Evolutionary conservation across 306 rosid species (phyloP).

Genomic region (Styphnolobium japonicum): DNA sequence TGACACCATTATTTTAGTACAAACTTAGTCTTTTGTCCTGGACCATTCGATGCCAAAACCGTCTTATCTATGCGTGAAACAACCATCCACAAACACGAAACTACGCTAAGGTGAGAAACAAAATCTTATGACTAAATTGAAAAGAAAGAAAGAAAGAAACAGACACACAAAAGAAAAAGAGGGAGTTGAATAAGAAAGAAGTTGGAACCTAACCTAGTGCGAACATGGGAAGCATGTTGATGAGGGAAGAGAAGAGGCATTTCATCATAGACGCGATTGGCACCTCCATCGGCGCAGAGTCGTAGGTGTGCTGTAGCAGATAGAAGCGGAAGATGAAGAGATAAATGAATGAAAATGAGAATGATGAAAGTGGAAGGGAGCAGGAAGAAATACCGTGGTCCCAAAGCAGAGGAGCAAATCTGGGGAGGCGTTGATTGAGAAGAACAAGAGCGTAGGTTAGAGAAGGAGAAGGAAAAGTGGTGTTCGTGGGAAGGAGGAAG

Average conservation of each 20-base stretch:
- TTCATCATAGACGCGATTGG: conserved; percentile 81
- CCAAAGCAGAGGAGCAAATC: conserved; percentile 85
- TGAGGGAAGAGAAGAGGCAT: conserved; percentile 72
- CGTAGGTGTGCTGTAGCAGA: conserved; percentile 68
- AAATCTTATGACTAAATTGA: background rate
- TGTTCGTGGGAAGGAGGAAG: conserved; percentile 59
- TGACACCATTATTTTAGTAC: background rate
- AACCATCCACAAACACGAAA: too few species aligned
- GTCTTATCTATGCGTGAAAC: too few species aligned
- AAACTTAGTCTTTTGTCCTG: too few species aligned
- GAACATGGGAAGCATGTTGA: conserved; percentile 52
- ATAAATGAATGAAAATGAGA: conserved; percentile 4
- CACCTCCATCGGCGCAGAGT: conserved; percentile 96
- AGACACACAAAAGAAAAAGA: background rate
- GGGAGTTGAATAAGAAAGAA: background rate
- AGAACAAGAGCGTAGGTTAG: conserved; percentile 57
- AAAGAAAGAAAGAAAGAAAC: background rate
- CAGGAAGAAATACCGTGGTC: conserved; percentile 56
- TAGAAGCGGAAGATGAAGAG: too few species aligned
- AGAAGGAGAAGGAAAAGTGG: conserved; percentile 6
- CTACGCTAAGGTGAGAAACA: background rate
- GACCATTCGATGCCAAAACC: too few species aligned
- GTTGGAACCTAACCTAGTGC: conserved; percentile 67
- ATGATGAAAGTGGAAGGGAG: background rate
- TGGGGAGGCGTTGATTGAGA: conserved; percentile 83